Evolutionary conservation across 805 yeast species (phyloP).

Genomic region (Clavispora asparagi): DNA sequence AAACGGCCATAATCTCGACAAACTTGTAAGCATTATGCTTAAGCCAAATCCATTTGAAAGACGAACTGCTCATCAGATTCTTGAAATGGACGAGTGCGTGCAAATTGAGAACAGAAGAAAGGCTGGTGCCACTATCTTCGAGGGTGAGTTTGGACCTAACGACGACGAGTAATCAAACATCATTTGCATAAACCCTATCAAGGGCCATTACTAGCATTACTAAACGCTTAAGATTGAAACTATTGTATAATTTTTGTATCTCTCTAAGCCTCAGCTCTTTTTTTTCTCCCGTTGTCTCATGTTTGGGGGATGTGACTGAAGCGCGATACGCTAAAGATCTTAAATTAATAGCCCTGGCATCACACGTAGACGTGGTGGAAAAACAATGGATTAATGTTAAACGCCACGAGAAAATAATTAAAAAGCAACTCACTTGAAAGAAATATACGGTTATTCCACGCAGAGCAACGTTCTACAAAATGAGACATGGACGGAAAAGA

Average conservation of each 20-base stretch:
- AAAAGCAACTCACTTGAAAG: no score
- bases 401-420: no score
- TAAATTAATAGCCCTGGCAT: no score
- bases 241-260: not conserved
- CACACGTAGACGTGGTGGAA: no score
- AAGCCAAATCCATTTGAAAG: conserved; percentile 75
- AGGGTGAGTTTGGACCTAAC: conserved; percentile 88
- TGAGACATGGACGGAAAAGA: no score
- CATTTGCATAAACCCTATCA: conserved; percentile 1
- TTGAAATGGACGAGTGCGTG: conserved; percentile 66
- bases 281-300: not conserved
- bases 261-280: not conserved
- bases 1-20: conserved; percentile 56
- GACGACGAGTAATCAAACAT: conserved; percentile 12
- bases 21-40: conserved; percentile 82
- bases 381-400: no score
- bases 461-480: not conserved
- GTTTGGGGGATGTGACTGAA: not conserved
- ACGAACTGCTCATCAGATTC: conserved; percentile 73
- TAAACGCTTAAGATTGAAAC: not conserved
- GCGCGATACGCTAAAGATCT: not conserved
- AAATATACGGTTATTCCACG: not conserved
- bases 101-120: conserved; percentile 76
- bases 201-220: not conserved
- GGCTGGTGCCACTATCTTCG: conserved; percentile 91